phyloP scores from a whole-genome alignment of 192 early-diverging fungal species.

The Mortierella claussenii region DNA sequence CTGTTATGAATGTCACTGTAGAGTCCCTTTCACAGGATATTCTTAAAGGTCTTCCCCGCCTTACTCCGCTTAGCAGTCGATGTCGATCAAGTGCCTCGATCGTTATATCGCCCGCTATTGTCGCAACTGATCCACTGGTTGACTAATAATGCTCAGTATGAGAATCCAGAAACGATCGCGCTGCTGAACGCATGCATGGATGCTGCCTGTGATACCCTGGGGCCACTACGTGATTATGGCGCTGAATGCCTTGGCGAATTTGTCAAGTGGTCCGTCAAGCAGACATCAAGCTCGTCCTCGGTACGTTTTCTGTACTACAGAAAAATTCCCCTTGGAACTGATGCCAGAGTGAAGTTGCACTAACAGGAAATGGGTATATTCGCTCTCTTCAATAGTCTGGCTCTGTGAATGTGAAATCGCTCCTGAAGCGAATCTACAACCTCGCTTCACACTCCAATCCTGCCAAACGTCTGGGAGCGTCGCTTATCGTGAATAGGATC shows the following conservation, averaged over 20 bases:
- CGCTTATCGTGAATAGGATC: conserved; percentile 76
- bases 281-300: conserved; percentile 54
- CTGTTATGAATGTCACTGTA: too few relatives aligned
- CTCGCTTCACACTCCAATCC: conserved; percentile 68
- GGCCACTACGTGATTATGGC: conserved; percentile 74
- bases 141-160: conserved; percentile 77
- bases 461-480: conserved; percentile 73
- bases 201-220: conserved; percentile 61
- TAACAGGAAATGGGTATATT: too few relatives aligned
- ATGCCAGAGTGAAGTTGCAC: too few relatives aligned
- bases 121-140: conserved; percentile 84
- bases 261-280: conserved; percentile 81
- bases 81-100: conserved; percentile 74
- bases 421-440: conserved; percentile 75
- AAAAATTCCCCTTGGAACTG: too few relatives aligned
- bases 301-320: conserved; percentile 42
- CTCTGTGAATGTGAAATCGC: conserved; percentile 76
- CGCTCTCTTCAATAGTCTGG: conserved; percentile 50
- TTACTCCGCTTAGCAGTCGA: conserved; percentile 79
- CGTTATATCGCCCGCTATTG: conserved; percentile 71
- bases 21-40: conserved; percentile 72
- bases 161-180: conserved; percentile 81
- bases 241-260: conserved; percentile 81
- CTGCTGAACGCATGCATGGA: conserved; percentile 77
- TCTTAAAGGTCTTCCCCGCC: conserved; percentile 73